Base-by-base conservation (phyloP, 2,329 filamentous ascomycete species). In the Alternaria sp. region DNA sequence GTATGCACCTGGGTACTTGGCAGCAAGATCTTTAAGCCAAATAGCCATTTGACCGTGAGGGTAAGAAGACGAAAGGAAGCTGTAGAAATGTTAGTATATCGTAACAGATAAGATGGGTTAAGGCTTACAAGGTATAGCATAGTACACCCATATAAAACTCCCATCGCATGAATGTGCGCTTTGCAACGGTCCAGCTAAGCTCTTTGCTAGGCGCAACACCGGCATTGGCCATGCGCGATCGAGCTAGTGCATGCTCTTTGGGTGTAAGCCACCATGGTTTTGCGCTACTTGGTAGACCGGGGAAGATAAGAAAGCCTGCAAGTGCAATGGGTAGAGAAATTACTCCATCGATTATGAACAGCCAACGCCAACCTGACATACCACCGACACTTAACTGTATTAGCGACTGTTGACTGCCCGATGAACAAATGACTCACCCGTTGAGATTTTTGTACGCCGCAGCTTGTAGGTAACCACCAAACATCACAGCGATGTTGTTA, bases 291-390 rank as follows among this genome's bases (percentile, higher is more conserved):
- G 85, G 84, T 0, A 84, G 78, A 27, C 85, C 84, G 0, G 84
- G 84, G 61, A 86, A 85, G 66, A 86, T 80, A 7, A 86, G 71
- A 67, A 82, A 88, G 0, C 86, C 85, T 5, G 84, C 81, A 2
- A 87, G 57, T 2, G 84, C 84, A 14, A 88, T 82, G 0, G 85
- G 86, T 3, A 88, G 78, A 2, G 84, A 85, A 64, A 87, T 86
- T 40, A 86, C 76, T 0, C 84, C 84, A 65, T 88, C 85, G 43
- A 87, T 84, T 40, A 89, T 84, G 57, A 88, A 89, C 0, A 88
- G 77, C 85, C 76, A 79, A 27, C 76, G 60, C 84, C 83, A 86
- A 0, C 85, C 85, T 0, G 81, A 75, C 68, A 83, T 81, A 0
- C 85, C 85, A 11, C 72, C 71, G 0, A 82, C 70, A 0, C 69